These are phyloP conservation scores for Ogataea dorogensis DNA, from an alignment of 805 yeast species.

Conservation along the genomic window DNA sequence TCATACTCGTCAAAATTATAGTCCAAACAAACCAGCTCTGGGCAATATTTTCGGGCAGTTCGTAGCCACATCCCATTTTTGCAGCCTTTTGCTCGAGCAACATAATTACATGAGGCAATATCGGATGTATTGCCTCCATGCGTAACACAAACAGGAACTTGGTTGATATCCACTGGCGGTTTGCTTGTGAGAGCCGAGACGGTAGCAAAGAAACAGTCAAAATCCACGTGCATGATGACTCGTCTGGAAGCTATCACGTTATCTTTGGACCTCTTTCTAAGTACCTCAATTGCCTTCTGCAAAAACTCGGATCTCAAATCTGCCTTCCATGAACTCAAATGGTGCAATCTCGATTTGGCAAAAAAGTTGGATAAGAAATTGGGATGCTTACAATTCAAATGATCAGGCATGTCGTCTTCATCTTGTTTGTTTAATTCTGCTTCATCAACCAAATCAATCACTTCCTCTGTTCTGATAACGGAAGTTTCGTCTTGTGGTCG, in stretches of 20 bases:
- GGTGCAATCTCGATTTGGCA: constrained; percentile 81
- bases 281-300: constrained; percentile 39
- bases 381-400: constrained; percentile 70
- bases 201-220: constrained; percentile 91
- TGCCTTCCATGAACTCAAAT: constrained; percentile 83
- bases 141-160: constrained; percentile 59
- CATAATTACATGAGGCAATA: constrained; percentile 89
- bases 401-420: constrained; percentile 10
- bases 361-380: constrained; percentile 71
- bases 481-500: background rate
- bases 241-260: background rate
- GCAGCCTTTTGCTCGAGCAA: constrained; percentile 76
- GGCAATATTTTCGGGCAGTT: constrained; percentile 63
- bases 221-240: constrained; percentile 77
- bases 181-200: constrained; percentile 60
- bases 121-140: constrained; percentile 67
- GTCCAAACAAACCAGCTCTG: constrained; percentile 53
- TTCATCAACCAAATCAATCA: constrained; percentile 10
- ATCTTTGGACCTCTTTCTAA: constrained; percentile 9
- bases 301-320: constrained; percentile 64
- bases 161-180: constrained; percentile 51
- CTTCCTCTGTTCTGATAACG: constrained; percentile 3
- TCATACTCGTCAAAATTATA: constrained; percentile 79
- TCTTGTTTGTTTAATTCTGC: constrained; percentile 11
- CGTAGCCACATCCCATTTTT: constrained; percentile 89